Percentiles rank a stretch among this genome's conserved stretches.
phyloP scores from a whole-genome alignment of 768 basidiomycete species.

The Coprinopsis sp. region DNA sequence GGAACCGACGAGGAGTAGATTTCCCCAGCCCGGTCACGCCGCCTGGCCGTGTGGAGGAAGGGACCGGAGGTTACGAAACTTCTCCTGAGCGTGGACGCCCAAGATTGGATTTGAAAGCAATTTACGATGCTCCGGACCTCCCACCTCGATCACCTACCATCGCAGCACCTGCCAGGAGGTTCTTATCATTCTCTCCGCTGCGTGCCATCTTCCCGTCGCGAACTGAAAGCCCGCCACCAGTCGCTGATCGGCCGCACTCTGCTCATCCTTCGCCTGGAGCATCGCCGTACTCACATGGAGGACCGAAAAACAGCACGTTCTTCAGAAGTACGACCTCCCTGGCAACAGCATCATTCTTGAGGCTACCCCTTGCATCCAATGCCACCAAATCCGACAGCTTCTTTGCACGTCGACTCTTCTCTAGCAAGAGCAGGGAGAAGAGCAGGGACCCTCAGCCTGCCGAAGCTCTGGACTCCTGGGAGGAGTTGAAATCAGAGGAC shows the following conservation, averaged over 20 bases:
- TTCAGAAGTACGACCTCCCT: slow-evolving; percentile 46
- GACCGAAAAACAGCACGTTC: slow-evolving; percentile 26
- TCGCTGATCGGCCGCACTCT: slow-evolving; percentile 34
- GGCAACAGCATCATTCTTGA: slow-evolving; percentile 34
- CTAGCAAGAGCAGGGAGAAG: slow-evolving; percentile 36
- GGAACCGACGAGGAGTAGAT: slow-evolving; percentile 26
- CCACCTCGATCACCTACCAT: slow-evolving; percentile 8
- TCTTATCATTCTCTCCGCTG: slow-evolving; percentile 42
- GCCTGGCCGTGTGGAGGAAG: slow-evolving; percentile 8
- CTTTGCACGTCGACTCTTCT: slow-evolving; percentile 32
- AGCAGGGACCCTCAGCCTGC: not conserved
- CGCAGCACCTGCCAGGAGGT: slow-evolving; percentile 31
- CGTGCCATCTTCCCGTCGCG: slow-evolving; percentile 42
- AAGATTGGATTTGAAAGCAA: not conserved
- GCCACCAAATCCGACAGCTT: slow-evolving; percentile 30
- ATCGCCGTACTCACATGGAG: slow-evolving; percentile 36
- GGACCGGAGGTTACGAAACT: not conserved
- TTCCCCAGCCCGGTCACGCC: slow-evolving; percentile 25
- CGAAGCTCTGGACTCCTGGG: slow-evolving; percentile 36
- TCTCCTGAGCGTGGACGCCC: not conserved
- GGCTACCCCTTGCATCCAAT: slow-evolving; percentile 23
- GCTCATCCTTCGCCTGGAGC: slow-evolving; percentile 34
- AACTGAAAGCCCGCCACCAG: slow-evolving; percentile 23
- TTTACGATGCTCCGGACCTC: slow-evolving; percentile 1
- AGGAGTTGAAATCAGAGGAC: slow-evolving; percentile 30